Base-by-base conservation (phyloP, 1,284 basidiomycete species). In the Trametes polyzona region DNA sequence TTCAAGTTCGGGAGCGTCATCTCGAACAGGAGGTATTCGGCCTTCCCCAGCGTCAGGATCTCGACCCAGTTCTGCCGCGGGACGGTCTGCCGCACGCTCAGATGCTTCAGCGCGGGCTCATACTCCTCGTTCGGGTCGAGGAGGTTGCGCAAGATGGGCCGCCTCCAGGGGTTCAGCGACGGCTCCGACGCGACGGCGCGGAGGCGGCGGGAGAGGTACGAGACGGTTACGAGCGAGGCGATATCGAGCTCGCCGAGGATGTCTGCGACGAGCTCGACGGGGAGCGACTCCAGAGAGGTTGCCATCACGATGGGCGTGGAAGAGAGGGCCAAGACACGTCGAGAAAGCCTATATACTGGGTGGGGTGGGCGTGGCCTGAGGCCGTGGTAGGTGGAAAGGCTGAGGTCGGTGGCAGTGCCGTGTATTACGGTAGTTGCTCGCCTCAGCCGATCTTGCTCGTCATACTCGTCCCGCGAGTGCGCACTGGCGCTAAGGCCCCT, bases 51-150 rank as follows among this genome's bases (percentile, higher is more conserved):
- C 33, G 81, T 80, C 47, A 90, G 69, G 37, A 91, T 84, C 57
- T 90, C 86, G 44, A 90, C 77, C 86, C 87, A 91, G 65, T 90
- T 92, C 56, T 86, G 83, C 37, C 84, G 77, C 7, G 90, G 88
- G 1, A 90, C 85, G 19, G 73, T 82, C 24, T 73, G 71, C 37
- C 83, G 81, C 39, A 87, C 78, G 61, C 83, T 80, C 33, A 91
- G 76, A 64, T 86, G 79, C 57, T 74, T 79, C 51, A 91, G 68
- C 27, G 74, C 73, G 12, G 68, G 68, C 51, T 85, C 82, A 62
- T 87, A 87, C 21, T 68, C 63, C 19, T 71, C 66, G n/a, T 59
- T 52, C 10, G 52, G 37, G n/a, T 70, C 68, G 24, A 67, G 72
- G 19, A 92, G 76, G 64, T 77, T 83, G 27, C 80, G 79, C 11